These are phyloP conservation scores for Colletotrichum spaethianum DNA, from an alignment of 2,329 filamentous ascomycete genomes.

Conservation along the genomic window DNA sequence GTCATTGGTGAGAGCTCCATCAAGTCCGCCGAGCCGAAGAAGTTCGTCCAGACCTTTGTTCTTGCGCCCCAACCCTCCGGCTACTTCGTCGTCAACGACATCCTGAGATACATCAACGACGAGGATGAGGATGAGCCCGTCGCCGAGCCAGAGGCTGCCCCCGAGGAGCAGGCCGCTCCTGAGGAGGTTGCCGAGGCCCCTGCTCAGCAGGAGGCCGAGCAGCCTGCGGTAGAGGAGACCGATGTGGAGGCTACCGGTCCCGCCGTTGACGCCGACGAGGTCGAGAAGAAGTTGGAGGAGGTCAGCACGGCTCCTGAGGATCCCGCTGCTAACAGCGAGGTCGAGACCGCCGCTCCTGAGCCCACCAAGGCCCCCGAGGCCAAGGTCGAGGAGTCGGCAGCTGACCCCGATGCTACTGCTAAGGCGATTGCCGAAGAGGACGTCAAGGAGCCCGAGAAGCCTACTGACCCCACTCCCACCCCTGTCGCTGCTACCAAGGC, in stretches of 20 bases:
- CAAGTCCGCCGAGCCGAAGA: slow-evolving; percentile 90
- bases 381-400: slow-evolving; percentile 47
- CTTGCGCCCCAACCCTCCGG: slow-evolving; percentile 96
- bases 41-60: slow-evolving; percentile 98
- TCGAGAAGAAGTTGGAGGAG: slow-evolving; percentile 85
- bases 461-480: slow-evolving; percentile 73
- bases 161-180: slow-evolving; percentile 51
- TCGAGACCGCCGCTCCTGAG: slow-evolving; percentile 52
- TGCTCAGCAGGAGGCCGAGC: slow-evolving; percentile 52
- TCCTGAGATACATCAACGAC: slow-evolving; percentile 93
- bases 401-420: slow-evolving; percentile 65
- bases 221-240: slow-evolving; percentile 48
- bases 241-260: slow-evolving; percentile 41
- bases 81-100: slow-evolving; percentile 98
- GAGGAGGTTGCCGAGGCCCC: slow-evolving; percentile 63
- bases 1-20: slow-evolving; percentile 99
- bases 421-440: slow-evolving; percentile 70
- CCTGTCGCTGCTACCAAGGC: slow-evolving; percentile 60
- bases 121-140: slow-evolving; percentile 81
- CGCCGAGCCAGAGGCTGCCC: slow-evolving; percentile 51
- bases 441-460: slow-evolving; percentile 73
- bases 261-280: slow-evolving; percentile 63
- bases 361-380: slow-evolving; percentile 51
- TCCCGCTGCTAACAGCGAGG: slow-evolving; percentile 50
- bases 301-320: slow-evolving; percentile 57